phyloP scores from a whole-genome alignment of 306 rosid genomes.

The Boehmeria nivea region DNA sequence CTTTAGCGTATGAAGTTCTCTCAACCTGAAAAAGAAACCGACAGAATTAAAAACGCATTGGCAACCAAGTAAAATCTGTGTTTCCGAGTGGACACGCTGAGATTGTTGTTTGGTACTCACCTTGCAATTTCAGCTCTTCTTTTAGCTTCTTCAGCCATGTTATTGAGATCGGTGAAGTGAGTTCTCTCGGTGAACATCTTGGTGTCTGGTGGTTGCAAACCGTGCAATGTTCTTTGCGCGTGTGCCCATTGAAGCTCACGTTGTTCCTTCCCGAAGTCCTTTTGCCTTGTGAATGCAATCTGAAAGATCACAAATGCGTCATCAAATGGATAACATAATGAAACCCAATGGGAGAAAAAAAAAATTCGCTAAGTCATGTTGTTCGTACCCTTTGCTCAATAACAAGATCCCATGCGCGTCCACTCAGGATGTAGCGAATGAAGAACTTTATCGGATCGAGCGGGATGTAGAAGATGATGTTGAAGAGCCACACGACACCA shows the following conservation, averaged over 20 bases:
- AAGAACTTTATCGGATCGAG: conserved; percentile 84
- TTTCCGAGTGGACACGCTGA: neutral
- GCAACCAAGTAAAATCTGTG: no score
- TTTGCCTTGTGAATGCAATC: conserved; percentile 99
- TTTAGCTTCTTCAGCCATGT: conserved; percentile 98
- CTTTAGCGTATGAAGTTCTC: conserved; percentile 85
- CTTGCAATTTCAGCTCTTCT: conserved; percentile 98
- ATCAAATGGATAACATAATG: no score
- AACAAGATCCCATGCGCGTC: conserved; percentile 98
- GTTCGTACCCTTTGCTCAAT: conserved; percentile 86
- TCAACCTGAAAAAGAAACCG: conserved; percentile 69
- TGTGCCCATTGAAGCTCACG: conserved; percentile 99
- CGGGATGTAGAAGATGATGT: conserved; percentile 78
- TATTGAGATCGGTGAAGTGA: conserved; percentile 80
- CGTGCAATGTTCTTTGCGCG: conserved; percentile 93
- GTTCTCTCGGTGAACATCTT: conserved; percentile 77
- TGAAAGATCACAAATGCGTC: conserved; percentile 4
- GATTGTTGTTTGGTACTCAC: conserved; percentile 19
- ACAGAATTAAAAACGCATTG: neutral
- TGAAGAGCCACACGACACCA: conserved; percentile 93
- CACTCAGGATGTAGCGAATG: conserved; percentile 79
- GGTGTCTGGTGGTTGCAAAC: conserved; percentile 76
- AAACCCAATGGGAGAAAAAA: conserved; percentile 11
- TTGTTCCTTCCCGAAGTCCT: conserved; percentile 97
- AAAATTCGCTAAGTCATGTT: conserved; percentile 10